Evolutionary conservation across 371 early-diverging fungal genomes (phyloP), one percentile per base, ranked within the genome.

Genomic region (Syncephalastrum monosporum): DNA sequence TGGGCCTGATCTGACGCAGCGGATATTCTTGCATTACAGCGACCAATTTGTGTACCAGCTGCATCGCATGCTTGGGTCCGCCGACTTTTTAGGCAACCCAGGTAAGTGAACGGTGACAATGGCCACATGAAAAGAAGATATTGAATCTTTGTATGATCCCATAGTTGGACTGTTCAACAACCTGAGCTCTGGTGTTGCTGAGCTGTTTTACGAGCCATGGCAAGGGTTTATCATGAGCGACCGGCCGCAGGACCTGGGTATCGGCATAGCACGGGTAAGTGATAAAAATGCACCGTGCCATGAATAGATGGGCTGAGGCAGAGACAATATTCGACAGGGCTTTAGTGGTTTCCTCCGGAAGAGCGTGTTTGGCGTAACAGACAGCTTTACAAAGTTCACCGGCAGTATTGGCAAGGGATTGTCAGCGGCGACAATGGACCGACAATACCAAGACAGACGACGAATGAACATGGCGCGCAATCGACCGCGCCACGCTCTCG

Each of bases 71-170:
- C 78, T 98, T 6, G 99, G 99, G 1, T 95, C 97, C 12, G 98
- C 96, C 5, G 98, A 99, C 65, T 85, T 98, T 57, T 78, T 98
- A 44, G 99, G 99, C 23, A 99, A 99, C 64, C 99, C 99, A 47
- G 68, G 68, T 64, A 57, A 12, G 53, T 27, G 25, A 17, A 19
- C 1, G 19, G 42, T 14, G 14, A 25, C 10, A 38, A 33, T 15
- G 15, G 24, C 0, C 15, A 21, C 1, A 17, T 10, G 44, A 27
- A 23, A 0, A 5, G 19, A 13, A 21, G 23, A 15, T 25, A 15
- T 45, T 29, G 10, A 23, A 23, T 42, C 19, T 24, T 42, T 4
- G 53, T 41, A 7, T 17, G 17, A 14, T 45, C 16, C 2, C 7
- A 41, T 53, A 62, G 96, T 98, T 0, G 98, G 98, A 0, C 72